Evolutionary conservation across 2,329 filamentous ascomycete species (phyloP).

Genomic region (Aureobasidium namibiae): DNA sequence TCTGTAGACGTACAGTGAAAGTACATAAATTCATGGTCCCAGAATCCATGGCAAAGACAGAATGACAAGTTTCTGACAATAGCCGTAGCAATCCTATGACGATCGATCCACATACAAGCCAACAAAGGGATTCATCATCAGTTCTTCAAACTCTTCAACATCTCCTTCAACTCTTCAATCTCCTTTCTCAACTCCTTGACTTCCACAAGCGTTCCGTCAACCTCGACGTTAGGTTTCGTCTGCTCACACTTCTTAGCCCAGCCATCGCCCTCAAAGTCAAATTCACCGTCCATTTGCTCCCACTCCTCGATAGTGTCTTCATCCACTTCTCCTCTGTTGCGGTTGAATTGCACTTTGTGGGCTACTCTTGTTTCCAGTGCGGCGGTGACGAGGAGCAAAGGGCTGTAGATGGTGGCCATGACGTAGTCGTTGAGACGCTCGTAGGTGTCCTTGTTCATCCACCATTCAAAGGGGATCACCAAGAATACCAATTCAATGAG

Average conservation of each 20-base stretch:
- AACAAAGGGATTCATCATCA: too few species aligned
- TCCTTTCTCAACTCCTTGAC: constrained; percentile 36
- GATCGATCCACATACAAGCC: too few species aligned
- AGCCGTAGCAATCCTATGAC: too few species aligned
- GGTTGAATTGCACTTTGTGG: constrained; percentile 60
- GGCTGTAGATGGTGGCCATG: constrained; percentile 80
- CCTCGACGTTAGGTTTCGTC: constrained; percentile 74
- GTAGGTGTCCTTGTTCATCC: constrained; percentile 68
- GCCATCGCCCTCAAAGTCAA: constrained; percentile 75
- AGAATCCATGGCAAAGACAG: too few species aligned
- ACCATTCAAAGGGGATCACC: constrained; percentile 85
- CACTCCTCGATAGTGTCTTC: constrained; percentile 87
- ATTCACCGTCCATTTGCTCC: constrained; percentile 67
- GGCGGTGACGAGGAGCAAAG: constrained; percentile 61
- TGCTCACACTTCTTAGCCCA: constrained; percentile 74
- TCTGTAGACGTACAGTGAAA: too few species aligned
- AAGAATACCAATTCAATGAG: constrained; percentile 78
- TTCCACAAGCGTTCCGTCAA: constrained; percentile 68
- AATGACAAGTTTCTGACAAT: too few species aligned
- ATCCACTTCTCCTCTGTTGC: constrained; percentile 73
- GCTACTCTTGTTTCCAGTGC: constrained; percentile 57
- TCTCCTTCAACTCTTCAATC: constrained; percentile 36
- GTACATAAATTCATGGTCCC: too few species aligned
- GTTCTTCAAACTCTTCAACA: constrained; percentile 25
- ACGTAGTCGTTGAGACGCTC: constrained; percentile 78